Evolutionary conservation across 352 stramenopile species (phyloP), one percentile per base, ranked within the genome.

Genomic region (Phytophthora agathidicida): DNA sequence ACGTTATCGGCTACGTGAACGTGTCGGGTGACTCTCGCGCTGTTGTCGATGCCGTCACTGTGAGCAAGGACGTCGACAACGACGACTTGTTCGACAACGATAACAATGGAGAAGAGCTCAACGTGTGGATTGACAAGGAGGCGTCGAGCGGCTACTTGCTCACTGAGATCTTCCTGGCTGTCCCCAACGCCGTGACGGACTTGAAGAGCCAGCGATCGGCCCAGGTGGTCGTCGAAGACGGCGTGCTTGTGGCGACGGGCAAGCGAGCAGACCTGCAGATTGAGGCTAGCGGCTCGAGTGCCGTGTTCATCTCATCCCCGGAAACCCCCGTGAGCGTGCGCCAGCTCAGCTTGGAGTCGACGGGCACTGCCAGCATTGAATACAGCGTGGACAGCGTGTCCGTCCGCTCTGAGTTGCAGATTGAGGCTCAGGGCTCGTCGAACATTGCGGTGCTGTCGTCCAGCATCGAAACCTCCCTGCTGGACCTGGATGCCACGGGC

Each of bases 101-200:
- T 14, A 42, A 59, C 30, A 20, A 65, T 17, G 48, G 48, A n/a
- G 48, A 31, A 39, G 57, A 60, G 35, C 56, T 72, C 31, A 51
- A 54, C 35, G 50, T 68, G 6, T 56, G 42, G 32, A 37, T 67
- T 2, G 33, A 49, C 31, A 50, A 39, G 35, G 53, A 20, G 16
- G 37, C 54, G 5, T 14, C 39, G 1, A 59, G 41, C 11, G 59
- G 59, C 8, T 62, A 68, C 16, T 28, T 71, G 33, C 44, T 71
- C 19, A 71, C 62, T 8, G 55, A 71, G 37, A 67, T 71, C 55
- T 66, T 71, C 38, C 30, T 71, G 22, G 48, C 62, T 14, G 17
- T 26, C 11, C 24, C 45, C n/a, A 27, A 62, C 2, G 17, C 44
- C 19, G 59, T 72, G 26, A 56, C 17, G 14, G 38, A 72, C 8